phyloP scores from a whole-genome alignment of 2,329 filamentous ascomycete genomes.

The Aspergillus sp. region DNA sequence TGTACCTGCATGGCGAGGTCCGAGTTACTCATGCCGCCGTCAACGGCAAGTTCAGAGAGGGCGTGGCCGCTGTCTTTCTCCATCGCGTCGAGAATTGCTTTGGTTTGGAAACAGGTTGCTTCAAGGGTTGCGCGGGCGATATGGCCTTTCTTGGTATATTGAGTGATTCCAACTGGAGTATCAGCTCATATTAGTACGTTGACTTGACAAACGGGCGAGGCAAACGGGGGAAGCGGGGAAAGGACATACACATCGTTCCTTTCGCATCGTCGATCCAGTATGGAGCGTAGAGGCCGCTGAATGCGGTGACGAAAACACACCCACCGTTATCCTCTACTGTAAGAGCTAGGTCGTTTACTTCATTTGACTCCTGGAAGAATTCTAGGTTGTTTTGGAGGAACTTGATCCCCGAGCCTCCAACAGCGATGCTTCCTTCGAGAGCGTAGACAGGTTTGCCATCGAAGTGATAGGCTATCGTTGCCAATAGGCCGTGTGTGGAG shows the following conservation, averaged over 20 bases:
- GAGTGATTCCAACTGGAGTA: conserved; percentile 72
- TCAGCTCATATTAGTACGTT: conserved; percentile 10
- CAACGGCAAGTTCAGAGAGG: conserved; percentile 78
- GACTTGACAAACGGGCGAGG: neutral
- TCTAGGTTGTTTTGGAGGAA: conserved; percentile 70
- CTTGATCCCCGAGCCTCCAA: conserved; percentile 79
- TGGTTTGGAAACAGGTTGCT: conserved; percentile 90
- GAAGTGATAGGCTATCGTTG: conserved; percentile 86
- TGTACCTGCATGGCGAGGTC: conserved; percentile 80
- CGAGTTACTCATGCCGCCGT: conserved; percentile 87
- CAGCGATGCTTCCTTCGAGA: conserved; percentile 81
- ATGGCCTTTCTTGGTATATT: conserved; percentile 82
- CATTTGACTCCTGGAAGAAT: conserved; percentile 63
- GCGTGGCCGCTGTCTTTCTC: conserved; percentile 79
- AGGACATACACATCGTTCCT: conserved; percentile 73
- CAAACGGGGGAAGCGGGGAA: neutral
- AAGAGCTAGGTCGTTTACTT: conserved; percentile 67
- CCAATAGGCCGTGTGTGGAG: conserved; percentile 78
- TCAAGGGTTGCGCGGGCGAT: conserved; percentile 88
- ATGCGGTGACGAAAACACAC: conserved; percentile 85
- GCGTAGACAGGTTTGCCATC: conserved; percentile 73
- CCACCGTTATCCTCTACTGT: conserved; percentile 77
- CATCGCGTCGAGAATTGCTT: conserved; percentile 93
- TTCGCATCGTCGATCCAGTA: conserved; percentile 97
- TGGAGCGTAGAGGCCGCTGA: conserved; percentile 86